These are phyloP conservation scores for Westerdykella sp. DNA, from an alignment of 2,329 filamentous ascomycete species.

Conservation along the genomic window DNA sequence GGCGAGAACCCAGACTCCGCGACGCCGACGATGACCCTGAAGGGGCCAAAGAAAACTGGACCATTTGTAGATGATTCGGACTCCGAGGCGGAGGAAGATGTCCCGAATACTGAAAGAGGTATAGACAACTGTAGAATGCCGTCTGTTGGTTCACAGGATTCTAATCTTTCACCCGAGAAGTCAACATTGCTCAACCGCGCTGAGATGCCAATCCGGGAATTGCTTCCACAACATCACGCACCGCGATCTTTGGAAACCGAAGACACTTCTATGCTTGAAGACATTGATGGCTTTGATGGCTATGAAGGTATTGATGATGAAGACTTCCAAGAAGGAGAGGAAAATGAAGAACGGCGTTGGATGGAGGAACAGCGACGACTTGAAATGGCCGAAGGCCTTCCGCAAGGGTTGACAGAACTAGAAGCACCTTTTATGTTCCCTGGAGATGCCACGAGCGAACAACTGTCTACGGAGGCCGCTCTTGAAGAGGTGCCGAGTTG, in stretches of 20 bases:
- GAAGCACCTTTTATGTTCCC: slow-evolving; percentile 37
- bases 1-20: slow-evolving; percentile 3
- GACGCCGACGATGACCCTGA: slow-evolving; percentile 6
- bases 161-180: neutral
- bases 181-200: neutral
- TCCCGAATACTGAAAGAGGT: neutral
- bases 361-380: slow-evolving; percentile 64
- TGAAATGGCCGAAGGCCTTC: slow-evolving; percentile 45
- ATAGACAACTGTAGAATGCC: neutral
- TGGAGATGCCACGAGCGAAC: slow-evolving; percentile 13
- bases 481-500: slow-evolving; percentile 44
- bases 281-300: slow-evolving; percentile 46
- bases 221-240: neutral
- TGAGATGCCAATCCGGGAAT: neutral
- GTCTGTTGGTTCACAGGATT: too few relatives aligned
- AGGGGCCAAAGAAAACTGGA: slow-evolving; percentile 39
- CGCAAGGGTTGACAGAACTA: slow-evolving; percentile 47
- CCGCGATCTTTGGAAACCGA: slow-evolving; percentile 39
- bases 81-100: slow-evolving; percentile 44
- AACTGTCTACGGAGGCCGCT: neutral
- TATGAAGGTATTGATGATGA: slow-evolving; percentile 57
- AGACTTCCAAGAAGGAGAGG: slow-evolving; percentile 50
- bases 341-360: slow-evolving; percentile 52
- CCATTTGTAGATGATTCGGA: slow-evolving; percentile 70
- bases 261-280: slow-evolving; percentile 40